These are phyloP conservation scores for Aspergillus glaucus DNA, from an alignment of 2,329 filamentous ascomycete species.

Conservation along the genomic window DNA sequence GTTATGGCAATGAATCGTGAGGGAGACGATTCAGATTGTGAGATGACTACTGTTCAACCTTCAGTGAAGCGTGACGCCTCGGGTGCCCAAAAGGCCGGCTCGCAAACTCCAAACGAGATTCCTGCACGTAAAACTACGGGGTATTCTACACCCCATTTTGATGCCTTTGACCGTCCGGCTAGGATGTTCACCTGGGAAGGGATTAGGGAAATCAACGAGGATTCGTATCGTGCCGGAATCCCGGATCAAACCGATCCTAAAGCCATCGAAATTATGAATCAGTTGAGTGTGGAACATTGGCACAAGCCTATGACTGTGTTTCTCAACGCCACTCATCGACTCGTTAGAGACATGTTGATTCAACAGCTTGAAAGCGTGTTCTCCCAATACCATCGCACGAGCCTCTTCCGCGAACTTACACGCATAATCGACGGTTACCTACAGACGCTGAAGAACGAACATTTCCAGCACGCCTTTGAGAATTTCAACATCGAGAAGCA, in stretches of 20 bases:
- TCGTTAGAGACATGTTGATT: constrained; percentile 34
- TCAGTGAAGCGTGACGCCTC: constrained; percentile 18
- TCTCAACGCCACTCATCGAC: constrained; percentile 21
- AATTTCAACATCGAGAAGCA: constrained; percentile 50
- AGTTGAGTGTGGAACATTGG: constrained; percentile 56
- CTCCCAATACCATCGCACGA: constrained; percentile 27
- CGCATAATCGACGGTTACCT: constrained; percentile 44
- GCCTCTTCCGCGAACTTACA: constrained; percentile 29
- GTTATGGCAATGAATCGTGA: constrained; percentile 28
- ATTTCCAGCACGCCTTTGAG: constrained; percentile 41
- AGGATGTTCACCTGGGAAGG: constrained; percentile 25
- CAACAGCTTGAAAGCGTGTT: constrained; percentile 40
- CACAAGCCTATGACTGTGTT: constrained; percentile 44
- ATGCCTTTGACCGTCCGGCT: constrained; percentile 11
- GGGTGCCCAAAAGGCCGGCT: neutral
- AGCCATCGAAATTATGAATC: constrained; percentile 55
- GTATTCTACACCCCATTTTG: constrained; percentile 18
- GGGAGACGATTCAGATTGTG: constrained; percentile 20
- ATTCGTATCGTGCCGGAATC: constrained; percentile 52
- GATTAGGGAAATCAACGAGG: constrained; percentile 51
- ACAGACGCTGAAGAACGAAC: constrained; percentile 32
- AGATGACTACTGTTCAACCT: constrained; percentile 11
- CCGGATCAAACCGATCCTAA: constrained; percentile 55
- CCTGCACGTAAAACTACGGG: neutral
- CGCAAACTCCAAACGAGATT: neutral